These are phyloP conservation scores for Narthecium ossifragum DNA, from an alignment of 106 monocot species.

Conservation along the genomic window DNA sequence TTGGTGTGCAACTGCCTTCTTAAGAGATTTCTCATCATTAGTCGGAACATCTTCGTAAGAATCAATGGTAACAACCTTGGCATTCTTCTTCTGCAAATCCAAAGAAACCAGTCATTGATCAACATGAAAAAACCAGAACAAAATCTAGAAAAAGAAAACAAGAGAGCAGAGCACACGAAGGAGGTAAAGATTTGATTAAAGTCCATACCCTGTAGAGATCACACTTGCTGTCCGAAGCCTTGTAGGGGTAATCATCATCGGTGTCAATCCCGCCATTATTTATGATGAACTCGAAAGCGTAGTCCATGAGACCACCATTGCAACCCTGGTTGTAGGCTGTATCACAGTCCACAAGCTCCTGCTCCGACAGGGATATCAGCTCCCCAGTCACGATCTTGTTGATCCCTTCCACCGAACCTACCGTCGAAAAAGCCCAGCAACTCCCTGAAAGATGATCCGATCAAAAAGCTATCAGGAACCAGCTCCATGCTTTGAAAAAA, in stretches of 20 bases:
- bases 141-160: not conserved
- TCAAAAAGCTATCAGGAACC: too few species aligned
- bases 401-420: conserved; percentile 15
- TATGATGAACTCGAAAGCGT: conserved; percentile 17
- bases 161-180: not conserved
- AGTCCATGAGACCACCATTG: conserved; percentile 16
- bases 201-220: conserved; percentile 4
- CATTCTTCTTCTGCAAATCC: conserved; percentile 22
- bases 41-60: conserved; percentile 41
- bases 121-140: not conserved
- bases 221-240: not conserved
- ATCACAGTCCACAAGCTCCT: conserved; percentile 17
- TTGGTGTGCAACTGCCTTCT: conserved; percentile 39
- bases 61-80: conserved; percentile 35
- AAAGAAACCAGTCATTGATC: not conserved
- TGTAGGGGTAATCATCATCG: conserved; percentile 17
- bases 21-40: conserved; percentile 31
- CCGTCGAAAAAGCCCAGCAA: conserved; percentile 16
- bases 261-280: conserved; percentile 17
- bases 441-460: not conserved
- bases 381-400: conserved; percentile 17
- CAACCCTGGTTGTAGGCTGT: conserved; percentile 8
- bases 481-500: too few species aligned
- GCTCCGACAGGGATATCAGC: conserved; percentile 11
- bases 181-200: not conserved